A percentile compares a stretch with the other conserved stretches of the same genome.
phyloP scores from a whole-genome alignment of 139 green algal species.

The Volvox africanus region DNA sequence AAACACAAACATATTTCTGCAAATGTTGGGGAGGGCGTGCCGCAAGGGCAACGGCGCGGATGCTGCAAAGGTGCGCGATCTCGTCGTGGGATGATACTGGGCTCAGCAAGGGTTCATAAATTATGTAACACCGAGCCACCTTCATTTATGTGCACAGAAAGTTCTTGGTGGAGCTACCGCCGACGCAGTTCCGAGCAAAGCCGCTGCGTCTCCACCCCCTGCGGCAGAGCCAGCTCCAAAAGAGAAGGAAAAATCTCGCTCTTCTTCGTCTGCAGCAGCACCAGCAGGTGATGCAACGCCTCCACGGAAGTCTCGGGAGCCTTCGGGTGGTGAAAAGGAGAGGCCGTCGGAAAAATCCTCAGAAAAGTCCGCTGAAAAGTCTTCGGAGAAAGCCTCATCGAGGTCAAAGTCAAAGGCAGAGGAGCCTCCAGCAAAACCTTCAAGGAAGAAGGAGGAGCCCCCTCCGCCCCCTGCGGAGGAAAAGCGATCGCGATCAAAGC shows the following conservation, averaged over 20 bases:
- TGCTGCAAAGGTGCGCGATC: slow-evolving; percentile 58
- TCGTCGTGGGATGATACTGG: background rate
- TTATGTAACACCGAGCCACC: too few relatives aligned
- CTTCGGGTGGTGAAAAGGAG: too few relatives aligned
- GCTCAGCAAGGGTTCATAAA: too few relatives aligned
- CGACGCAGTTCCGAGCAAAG: background rate
- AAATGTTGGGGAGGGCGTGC: slow-evolving; percentile 75
- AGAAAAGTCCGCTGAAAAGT: background rate
- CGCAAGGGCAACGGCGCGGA: slow-evolving; percentile 47
- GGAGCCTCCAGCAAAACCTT: slow-evolving; percentile 11
- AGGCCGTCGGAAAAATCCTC: background rate
- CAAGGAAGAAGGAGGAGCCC: slow-evolving; percentile 36
- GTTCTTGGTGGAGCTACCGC: slow-evolving; percentile 19
- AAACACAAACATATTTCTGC: slow-evolving; percentile 87
- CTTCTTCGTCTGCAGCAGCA: background rate
- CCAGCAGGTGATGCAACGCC: background rate
- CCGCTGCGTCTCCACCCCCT: background rate
- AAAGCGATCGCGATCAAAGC: background rate
- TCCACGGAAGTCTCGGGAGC: background rate
- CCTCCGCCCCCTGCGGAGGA: background rate
- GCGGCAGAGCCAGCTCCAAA: slow-evolving; percentile 25
- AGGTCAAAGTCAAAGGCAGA: slow-evolving; percentile 6
- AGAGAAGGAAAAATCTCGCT: slow-evolving; percentile 3
- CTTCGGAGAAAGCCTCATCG: slow-evolving; percentile 15
- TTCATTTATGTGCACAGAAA: slow-evolving; percentile 16